Evolutionary conservation across 768 basidiomycete species (phyloP), one percentile per base, ranked within the genome.

Genomic region (Podaxis sp.): DNA sequence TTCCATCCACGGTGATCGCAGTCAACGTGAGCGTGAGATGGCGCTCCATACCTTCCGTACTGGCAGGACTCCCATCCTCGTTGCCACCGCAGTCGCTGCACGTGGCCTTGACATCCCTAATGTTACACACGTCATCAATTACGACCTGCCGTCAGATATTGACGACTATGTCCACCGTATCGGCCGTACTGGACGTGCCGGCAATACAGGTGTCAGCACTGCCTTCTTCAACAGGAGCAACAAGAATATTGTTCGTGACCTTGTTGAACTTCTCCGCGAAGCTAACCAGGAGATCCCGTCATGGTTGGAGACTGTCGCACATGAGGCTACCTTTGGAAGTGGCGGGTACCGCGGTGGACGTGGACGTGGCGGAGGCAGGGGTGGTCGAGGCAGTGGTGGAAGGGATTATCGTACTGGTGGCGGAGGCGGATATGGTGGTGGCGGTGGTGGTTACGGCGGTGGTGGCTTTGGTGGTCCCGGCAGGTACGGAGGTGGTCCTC

Each of bases 101-200:
- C 94, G 97, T 80, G 97, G 97, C 71, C 87, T 99, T 68, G 97
- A 99, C 77, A 98, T 99, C 69, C 97, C 97, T 65, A 97, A 99
- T 75, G 97, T 99, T 71, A 97, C 93, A 15, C 97, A 98, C 74
- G 97, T 99, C 71, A 83, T 98, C 80, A 96, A 98, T 76, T 98
- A 98, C 76, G 97, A 98, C 74, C 82, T 99, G 4, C 97, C 97
- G 12, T 91, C 91, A 64, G 97, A 98, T 77, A 96, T 99, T 66
- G 97, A 98, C 71, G 97, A 99, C 76, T 99, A 98, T 76, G 96
- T 98, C 51, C 96, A 98, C 74, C 95, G 94, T 71, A 96, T 96
- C 69, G 94, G 94, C 81, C 91, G 95, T 81, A 96, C 95, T 13
- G 97, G 97, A 50, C 96, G 97, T 85, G 97, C 97, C 8, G 97